Evolutionary conservation across 2,329 filamentous ascomycete genomes (phyloP).

Genomic region (Aspergillus quadrilineatus): DNA sequence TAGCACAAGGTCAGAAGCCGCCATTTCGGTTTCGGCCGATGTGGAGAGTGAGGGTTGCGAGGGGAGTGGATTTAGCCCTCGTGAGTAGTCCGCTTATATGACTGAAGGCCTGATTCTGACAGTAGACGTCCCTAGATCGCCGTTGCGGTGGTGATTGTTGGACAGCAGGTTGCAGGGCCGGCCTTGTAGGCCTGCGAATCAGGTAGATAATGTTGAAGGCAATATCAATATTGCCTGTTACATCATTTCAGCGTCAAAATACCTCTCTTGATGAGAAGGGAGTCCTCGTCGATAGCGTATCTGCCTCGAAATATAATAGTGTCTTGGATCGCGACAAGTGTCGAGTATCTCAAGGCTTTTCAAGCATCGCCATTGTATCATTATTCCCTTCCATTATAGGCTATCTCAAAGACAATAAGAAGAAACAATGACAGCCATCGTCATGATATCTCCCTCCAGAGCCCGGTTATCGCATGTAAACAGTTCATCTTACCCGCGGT

Average conservation of each 20-base stretch:
- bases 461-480: too few relatives aligned
- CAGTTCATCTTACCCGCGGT: too few relatives aligned
- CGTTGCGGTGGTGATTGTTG: slow-evolving; percentile 20
- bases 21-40: slow-evolving; percentile 19
- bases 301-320: not conserved
- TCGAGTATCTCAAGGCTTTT: not conserved
- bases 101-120: not conserved
- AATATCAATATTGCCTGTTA: too few relatives aligned
- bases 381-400: not conserved
- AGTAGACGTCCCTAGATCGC: slow-evolving; percentile 12
- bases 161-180: slow-evolving; percentile 9
- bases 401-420: too few relatives aligned
- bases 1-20: slow-evolving; percentile 18
- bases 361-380: not conserved
- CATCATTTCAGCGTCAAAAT: too few relatives aligned
- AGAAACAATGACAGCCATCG: too few relatives aligned
- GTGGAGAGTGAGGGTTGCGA: slow-evolving; percentile 19
- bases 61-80: slow-evolving; percentile 19
- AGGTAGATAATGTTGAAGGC: not conserved
- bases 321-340: not conserved
- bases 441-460: too few relatives aligned
- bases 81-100: slow-evolving; percentile 4
- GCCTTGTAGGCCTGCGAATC: not conserved
- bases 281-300: not conserved
- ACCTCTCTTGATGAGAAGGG: not conserved